Evolutionary conservation across 2,329 filamentous ascomycete genomes (phyloP).

Genomic region (Aspergillus sp.): DNA sequence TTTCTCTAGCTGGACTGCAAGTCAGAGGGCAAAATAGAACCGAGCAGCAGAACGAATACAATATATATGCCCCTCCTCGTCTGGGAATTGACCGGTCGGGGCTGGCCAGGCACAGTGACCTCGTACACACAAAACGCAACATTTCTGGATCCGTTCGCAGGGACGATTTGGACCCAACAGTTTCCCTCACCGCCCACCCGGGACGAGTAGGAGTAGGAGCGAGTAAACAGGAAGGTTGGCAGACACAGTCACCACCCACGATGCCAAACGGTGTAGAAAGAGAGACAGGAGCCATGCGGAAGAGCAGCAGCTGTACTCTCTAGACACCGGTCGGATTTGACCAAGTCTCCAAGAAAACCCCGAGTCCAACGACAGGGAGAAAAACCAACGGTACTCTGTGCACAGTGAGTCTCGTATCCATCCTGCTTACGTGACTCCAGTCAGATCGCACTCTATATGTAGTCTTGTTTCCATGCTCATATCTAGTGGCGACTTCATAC

Average conservation of each 20-base stretch:
- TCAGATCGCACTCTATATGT: not conserved
- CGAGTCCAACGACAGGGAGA: not conserved
- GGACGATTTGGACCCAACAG: not conserved
- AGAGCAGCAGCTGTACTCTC: not conserved
- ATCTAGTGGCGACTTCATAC: not conserved
- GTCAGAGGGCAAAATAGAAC: too few relatives aligned
- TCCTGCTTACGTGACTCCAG: not conserved
- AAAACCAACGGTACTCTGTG: too few relatives aligned
- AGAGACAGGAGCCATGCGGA: not conserved
- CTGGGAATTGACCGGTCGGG: too few relatives aligned
- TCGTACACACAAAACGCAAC: not conserved
- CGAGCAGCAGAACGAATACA: too few relatives aligned
- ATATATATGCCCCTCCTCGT: too few relatives aligned
- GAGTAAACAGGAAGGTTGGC: not conserved
- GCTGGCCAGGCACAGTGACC: too few relatives aligned
- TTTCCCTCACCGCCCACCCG: not conserved
- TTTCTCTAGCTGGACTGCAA: too few relatives aligned
- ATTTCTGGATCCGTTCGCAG: not conserved
- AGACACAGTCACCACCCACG: not conserved
- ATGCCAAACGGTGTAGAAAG: not conserved
- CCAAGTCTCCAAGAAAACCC: not conserved
- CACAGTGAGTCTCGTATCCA: not conserved
- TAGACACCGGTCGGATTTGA: not conserved
- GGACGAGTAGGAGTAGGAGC: not conserved
- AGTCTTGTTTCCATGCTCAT: not conserved